Percentiles rank a stretch among this genome's conserved stretches.
phyloP scores from a whole-genome alignment of 2,329 filamentous ascomycete species.

The Sclerotiophoma versabilis region DNA sequence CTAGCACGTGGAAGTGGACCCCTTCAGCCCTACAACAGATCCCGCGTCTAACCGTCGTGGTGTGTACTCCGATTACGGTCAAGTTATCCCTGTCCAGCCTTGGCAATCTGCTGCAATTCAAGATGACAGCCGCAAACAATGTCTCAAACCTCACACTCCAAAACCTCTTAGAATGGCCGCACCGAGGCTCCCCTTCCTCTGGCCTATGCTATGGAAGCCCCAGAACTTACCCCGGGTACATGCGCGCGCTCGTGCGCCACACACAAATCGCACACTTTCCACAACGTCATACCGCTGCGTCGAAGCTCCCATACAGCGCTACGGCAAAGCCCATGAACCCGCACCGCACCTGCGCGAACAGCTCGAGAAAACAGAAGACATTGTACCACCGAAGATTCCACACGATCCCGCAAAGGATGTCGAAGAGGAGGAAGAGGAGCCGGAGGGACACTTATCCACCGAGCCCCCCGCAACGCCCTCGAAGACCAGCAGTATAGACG shows the following conservation, averaged over 20 bases:
- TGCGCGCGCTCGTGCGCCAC: constrained; percentile 27
- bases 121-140: constrained; percentile 1
- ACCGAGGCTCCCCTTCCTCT: constrained; percentile 56
- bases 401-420: constrained; percentile 26
- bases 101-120: constrained; percentile 13
- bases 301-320: constrained; percentile 50
- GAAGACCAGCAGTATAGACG: constrained; percentile 21
- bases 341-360: constrained; percentile 46
- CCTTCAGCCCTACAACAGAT: constrained; percentile 11
- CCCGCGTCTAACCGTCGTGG: constrained; percentile 16
- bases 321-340: constrained; percentile 58
- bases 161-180: constrained; percentile 47
- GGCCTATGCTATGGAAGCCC: constrained; percentile 54
- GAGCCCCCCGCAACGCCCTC: constrained; percentile 25
- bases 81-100: constrained; percentile 17
- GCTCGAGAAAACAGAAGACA: constrained; percentile 13
- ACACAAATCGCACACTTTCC: constrained; percentile 12
- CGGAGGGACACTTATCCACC: constrained; percentile 15
- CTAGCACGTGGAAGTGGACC: constrained; percentile 13
- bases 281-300: constrained; percentile 37
- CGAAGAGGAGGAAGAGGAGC: constrained; percentile 37
- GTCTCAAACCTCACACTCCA: not conserved
- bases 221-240: constrained; percentile 30
- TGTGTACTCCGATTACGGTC: constrained; percentile 21
- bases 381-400: constrained; percentile 1